These are phyloP conservation scores for Pichia pseudocactophila DNA, from an alignment of 805 yeast species.

Conservation along the genomic window DNA sequence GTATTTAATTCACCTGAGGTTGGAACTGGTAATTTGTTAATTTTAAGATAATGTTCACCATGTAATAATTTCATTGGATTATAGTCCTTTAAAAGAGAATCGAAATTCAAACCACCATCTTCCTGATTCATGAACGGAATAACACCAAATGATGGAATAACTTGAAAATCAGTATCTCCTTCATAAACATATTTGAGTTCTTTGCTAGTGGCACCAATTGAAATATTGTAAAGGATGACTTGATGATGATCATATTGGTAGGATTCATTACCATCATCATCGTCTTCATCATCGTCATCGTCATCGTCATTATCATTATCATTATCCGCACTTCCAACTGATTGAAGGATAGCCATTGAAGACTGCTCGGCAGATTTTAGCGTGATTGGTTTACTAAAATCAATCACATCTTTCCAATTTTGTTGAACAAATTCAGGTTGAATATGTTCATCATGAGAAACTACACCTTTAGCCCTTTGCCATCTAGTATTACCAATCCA, in stretches of 20 bases:
- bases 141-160: constrained; percentile 83
- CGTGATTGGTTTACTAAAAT: constrained; percentile 50
- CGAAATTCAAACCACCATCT: constrained; percentile 47
- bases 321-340: constrained; percentile 43
- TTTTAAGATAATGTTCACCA: constrained; percentile 87
- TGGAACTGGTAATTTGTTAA: constrained; percentile 72
- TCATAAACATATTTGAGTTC: constrained; percentile 80
- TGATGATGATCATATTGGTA: constrained; percentile 60
- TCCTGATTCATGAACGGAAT: constrained; percentile 70
- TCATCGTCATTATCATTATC: constrained; percentile 35
- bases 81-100: constrained; percentile 63
- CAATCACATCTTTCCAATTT: constrained; percentile 55
- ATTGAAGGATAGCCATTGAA: constrained; percentile 64
- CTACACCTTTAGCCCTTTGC: constrained; percentile 87
- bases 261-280: constrained; percentile 38
- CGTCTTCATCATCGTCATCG: constrained; percentile 38
- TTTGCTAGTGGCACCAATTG: constrained; percentile 72
- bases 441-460: constrained; percentile 41
- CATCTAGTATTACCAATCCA: constrained; percentile 94
- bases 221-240: constrained; percentile 77
- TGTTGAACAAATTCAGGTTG: constrained; percentile 62
- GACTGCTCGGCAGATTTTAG: constrained; percentile 65
- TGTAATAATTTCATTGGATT: constrained; percentile 85
- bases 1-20: constrained; percentile 57
- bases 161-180: constrained; percentile 67